Conservation (phyloP, 176 grass and related monocot genomes). For the Elaeis guineensis region DNA sequence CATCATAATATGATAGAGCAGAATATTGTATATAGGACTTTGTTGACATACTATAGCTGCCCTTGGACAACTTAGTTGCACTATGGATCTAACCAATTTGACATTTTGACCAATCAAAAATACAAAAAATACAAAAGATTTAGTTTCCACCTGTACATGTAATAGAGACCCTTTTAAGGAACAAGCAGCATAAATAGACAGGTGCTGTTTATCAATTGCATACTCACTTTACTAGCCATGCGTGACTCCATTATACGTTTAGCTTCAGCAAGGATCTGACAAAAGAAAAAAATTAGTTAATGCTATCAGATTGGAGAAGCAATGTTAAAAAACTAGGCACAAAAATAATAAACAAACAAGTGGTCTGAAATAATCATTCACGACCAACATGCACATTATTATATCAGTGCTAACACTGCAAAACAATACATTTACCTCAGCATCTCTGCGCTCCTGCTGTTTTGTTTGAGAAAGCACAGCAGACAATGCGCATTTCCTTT, state of each 20-base stretch:
- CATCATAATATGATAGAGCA: too few species aligned
- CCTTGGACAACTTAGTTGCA: too few species aligned
- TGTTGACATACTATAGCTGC: too few species aligned
- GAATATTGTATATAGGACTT: too few species aligned
- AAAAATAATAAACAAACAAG: background rate
- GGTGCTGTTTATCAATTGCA: background rate
- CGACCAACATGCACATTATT: background rate
- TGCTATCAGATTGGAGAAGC: too few species aligned
- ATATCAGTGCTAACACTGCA: background rate
- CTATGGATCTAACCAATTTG: too few species aligned
- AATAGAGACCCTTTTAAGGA: too few species aligned
- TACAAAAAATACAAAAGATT: too few species aligned
- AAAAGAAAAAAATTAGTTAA: background rate
- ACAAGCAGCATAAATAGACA: too few species aligned
- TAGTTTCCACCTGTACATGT: too few species aligned
- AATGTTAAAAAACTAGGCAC: too few species aligned
- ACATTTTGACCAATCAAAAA: too few species aligned
- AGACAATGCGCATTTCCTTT: conserved; percentile 85
- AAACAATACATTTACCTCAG: conserved; percentile 43
- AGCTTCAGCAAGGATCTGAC: conserved; percentile 88
- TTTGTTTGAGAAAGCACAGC: conserved; percentile 73
- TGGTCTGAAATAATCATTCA: background rate
- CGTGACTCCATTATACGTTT: conserved; percentile 88
- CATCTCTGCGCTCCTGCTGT: conserved; percentile 80
- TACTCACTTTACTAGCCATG: conserved; percentile 72